These are phyloP conservation scores for Quercus glauca DNA, from an alignment of 306 rosid species.

Conservation along the genomic window DNA sequence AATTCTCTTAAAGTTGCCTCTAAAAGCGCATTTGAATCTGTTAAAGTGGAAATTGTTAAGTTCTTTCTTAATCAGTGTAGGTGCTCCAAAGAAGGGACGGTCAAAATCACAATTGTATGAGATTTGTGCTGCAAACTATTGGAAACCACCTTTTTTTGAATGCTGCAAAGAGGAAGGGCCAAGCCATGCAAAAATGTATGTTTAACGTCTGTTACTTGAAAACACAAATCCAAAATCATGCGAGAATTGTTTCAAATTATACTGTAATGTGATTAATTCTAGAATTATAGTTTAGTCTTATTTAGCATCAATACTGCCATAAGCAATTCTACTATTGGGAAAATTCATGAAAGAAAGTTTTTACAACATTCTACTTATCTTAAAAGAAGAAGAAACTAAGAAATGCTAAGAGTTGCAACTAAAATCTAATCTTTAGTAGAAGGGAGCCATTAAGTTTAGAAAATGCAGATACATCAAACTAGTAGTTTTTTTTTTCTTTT, in stretches of 20 bases:
- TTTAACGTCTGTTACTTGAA: neutral
- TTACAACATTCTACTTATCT: too few species aligned
- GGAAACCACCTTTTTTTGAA: conserved; percentile 60
- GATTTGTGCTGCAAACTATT: conserved; percentile 55
- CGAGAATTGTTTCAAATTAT: neutral
- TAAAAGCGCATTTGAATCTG: neutral
- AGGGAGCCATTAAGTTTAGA: too few species aligned
- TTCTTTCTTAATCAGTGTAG: conserved; percentile 23
- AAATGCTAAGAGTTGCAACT: too few species aligned
- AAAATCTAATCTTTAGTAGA: too few species aligned
- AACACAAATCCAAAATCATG: neutral
- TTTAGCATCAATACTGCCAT: too few species aligned
- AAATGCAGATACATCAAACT: too few species aligned
- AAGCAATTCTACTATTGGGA: too few species aligned
- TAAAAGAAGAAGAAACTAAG: too few species aligned
- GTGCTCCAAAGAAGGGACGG: conserved; percentile 29
- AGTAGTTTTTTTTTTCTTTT: too few species aligned
- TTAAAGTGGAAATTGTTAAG: neutral
- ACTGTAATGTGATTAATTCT: conserved; percentile 1
- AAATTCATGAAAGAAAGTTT: too few species aligned
- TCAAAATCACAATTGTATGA: conserved; percentile 47
- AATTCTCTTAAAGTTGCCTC: neutral
- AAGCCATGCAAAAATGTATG: conserved; percentile 51
- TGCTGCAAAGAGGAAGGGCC: conserved; percentile 78
- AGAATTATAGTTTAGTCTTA: neutral